Base-by-base conservation (phyloP, 2,329 filamentous ascomycete genomes). In the Alternaria sp. region DNA sequence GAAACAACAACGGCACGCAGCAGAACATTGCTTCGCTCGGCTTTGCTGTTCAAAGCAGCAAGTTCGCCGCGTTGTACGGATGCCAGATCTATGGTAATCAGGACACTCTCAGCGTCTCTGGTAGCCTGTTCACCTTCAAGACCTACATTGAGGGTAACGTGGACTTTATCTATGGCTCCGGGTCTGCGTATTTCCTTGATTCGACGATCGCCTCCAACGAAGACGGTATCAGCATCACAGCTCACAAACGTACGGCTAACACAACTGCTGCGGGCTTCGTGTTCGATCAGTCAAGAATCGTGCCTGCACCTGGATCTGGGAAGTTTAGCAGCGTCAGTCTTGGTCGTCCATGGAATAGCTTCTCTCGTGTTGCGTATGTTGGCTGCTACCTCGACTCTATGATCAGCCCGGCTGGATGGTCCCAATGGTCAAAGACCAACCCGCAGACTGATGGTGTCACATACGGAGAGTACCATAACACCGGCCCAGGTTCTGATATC, bases 141-240 rank as follows among this genome's bases (percentile, higher is more conserved):
- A 77, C 75, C 8, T 80, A 81, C 60, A 75, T 82, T 32, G 77
- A 79, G 59, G 81, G 80, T 5, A 80, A 80, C 25, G 74, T 82
- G 32, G 81, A 84, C 40, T 83, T 83, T 76, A 83, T 81, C 21
- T 80, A 79, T 69, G 83, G 82, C 10, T 73, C 77, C 25, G 83
- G 82, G 3, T 75, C 81, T 1, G 83, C 74, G 7, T 84, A 84
- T 65, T 84, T 85, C 75, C 71, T 71, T n/a, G 76, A 75, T 59
- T 75, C 74, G 8, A 79, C 76, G 7, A 81, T 81, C 19, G 73
- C 77, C 5, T 75, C 79, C 0, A 80, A 79, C 45, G 72, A 75
- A 28, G 79, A 81, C 40, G 75, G 69, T n/a, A 69, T 76, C 57
- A 74, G 69, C 47, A 75, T 81, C 45, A 81, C 79, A 9, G 79